These are phyloP conservation scores for Yarrowia alimentaria DNA, from an alignment of 805 yeast species.

Conservation along the genomic window DNA sequence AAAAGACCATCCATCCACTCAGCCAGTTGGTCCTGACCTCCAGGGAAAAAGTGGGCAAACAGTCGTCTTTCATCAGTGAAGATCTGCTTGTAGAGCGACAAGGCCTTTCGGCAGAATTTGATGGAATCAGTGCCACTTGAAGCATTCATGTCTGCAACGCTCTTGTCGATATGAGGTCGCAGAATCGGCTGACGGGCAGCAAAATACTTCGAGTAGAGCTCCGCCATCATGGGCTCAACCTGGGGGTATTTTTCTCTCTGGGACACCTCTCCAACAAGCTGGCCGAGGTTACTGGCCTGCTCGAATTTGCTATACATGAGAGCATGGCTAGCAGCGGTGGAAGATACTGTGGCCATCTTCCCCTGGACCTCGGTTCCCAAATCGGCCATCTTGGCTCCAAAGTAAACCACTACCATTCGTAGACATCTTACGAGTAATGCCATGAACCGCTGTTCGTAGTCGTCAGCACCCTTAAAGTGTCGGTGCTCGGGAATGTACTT, in stretches of 20 bases:
- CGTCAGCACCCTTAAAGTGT: conserved; percentile 67
- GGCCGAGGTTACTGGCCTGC: conserved; percentile 42
- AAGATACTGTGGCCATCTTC: conserved; percentile 23
- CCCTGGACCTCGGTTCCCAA: conserved; percentile 30
- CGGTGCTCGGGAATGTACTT: conserved; percentile 54
- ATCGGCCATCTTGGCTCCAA: conserved; percentile 44
- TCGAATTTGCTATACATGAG: conserved; percentile 65
- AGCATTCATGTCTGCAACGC: conserved; percentile 39
- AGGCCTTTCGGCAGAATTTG: conserved; percentile 59
- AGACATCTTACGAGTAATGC: conserved; percentile 82
- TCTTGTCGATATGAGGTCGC: conserved; percentile 43
- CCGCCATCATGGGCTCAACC: conserved; percentile 64
- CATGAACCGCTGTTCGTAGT: conserved; percentile 68
- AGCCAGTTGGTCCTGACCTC: conserved; percentile 44
- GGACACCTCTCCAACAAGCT: conserved; percentile 43
- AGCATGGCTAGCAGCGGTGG: conserved; percentile 41
- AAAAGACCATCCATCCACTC: conserved; percentile 62
- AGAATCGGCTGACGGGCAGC: conserved; percentile 54
- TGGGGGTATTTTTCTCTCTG: conserved; percentile 48
- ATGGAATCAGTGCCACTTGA: conserved; percentile 46
- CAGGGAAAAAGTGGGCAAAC: conserved; percentile 41
- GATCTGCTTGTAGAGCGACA: conserved; percentile 58
- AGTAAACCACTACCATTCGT: conserved; percentile 67
- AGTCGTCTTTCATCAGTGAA: conserved; percentile 60
- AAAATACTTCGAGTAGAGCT: conserved; percentile 64